Conservation (phyloP, 1,139 yeast species). For the Suhomyces taliae region DNA sequence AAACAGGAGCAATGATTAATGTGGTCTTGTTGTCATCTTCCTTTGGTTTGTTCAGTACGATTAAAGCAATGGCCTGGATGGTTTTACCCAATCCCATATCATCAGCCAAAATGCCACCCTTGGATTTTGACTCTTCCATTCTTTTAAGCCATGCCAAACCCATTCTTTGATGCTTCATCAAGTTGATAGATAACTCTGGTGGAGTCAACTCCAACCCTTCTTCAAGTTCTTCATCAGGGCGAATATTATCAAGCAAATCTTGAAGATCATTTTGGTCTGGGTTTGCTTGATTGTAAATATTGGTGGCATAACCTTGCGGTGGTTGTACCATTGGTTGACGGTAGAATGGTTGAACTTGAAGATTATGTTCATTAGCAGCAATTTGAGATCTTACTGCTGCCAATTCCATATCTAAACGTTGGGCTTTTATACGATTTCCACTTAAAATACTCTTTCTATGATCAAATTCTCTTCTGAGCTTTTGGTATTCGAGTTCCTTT, state of each 20-base stretch:
- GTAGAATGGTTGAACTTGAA: background rate
- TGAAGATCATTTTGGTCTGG: slow-evolving; percentile 31
- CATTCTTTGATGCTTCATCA: slow-evolving; percentile 80
- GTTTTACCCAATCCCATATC: slow-evolving; percentile 97
- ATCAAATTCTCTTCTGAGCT: slow-evolving; percentile 1
- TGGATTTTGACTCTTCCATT: slow-evolving; percentile 56
- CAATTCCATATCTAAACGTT: background rate
- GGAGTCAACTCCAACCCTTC: slow-evolving; percentile 64
- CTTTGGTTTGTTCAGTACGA: slow-evolving; percentile 53
- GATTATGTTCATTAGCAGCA: background rate
- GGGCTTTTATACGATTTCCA: slow-evolving; percentile 1
- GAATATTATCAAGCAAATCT: slow-evolving; percentile 64
- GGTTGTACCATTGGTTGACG: background rate
- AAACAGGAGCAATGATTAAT: slow-evolving; percentile 82
- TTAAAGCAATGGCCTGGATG: slow-evolving; percentile 72
- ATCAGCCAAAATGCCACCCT: slow-evolving; percentile 87
- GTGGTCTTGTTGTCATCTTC: slow-evolving; percentile 50
- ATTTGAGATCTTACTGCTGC: slow-evolving; percentile 1
- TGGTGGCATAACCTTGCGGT: slow-evolving; percentile 18
- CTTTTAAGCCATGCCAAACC: slow-evolving; percentile 82
- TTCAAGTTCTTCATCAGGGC: slow-evolving; percentile 51
- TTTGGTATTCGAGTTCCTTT: slow-evolving; percentile 8
- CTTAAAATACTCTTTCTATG: background rate
- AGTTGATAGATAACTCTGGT: slow-evolving; percentile 57
- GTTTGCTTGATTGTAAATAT: slow-evolving; percentile 19